phyloP scores from a whole-genome alignment of 164 flowering plant species.

The Echeveria elegans region DNA sequence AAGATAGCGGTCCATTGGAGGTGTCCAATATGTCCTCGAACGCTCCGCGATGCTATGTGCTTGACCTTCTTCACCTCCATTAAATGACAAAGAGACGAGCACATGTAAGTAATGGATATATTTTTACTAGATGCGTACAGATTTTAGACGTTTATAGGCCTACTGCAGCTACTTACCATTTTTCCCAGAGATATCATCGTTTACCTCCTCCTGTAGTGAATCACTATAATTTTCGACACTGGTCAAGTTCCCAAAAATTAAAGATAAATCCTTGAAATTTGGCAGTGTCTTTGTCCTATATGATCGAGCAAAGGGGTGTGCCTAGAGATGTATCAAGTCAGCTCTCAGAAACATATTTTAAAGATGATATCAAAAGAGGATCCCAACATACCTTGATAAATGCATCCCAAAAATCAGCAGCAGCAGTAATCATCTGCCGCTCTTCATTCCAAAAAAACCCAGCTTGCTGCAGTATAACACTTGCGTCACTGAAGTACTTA shows the following conservation, averaged over 20 bases:
- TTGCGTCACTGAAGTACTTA: constrained; percentile 38
- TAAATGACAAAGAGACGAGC: not conserved
- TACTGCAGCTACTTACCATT: constrained; percentile 32
- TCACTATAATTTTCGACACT: constrained; percentile 12
- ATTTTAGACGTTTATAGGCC: not conserved
- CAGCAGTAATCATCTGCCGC: constrained; percentile 35
- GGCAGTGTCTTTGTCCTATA: constrained; percentile 39
- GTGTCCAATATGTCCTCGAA: constrained; percentile 50
- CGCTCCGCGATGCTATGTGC: constrained; percentile 18
- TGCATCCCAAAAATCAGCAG: constrained; percentile 45
- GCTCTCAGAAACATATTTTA: not conserved
- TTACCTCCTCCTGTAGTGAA: constrained; percentile 14
- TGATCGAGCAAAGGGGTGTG: constrained; percentile 32
- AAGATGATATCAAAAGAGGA: not conserved
- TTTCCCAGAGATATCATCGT: constrained; percentile 15
- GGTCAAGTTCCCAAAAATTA: constrained; percentile 26
- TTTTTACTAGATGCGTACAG: not conserved
- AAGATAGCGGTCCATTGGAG: constrained; percentile 46
- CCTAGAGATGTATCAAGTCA: constrained; percentile 19
- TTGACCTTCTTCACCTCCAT: constrained; percentile 16
- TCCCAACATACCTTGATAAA: constrained; percentile 38
- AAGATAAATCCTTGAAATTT: constrained; percentile 28
- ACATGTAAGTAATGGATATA: not conserved
- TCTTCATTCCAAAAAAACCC: constrained; percentile 51
- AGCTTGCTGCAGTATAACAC: constrained; percentile 26